phyloP scores from a whole-genome alignment of 345 rosid genomes.

The Aquilaria malaccensis region DNA sequence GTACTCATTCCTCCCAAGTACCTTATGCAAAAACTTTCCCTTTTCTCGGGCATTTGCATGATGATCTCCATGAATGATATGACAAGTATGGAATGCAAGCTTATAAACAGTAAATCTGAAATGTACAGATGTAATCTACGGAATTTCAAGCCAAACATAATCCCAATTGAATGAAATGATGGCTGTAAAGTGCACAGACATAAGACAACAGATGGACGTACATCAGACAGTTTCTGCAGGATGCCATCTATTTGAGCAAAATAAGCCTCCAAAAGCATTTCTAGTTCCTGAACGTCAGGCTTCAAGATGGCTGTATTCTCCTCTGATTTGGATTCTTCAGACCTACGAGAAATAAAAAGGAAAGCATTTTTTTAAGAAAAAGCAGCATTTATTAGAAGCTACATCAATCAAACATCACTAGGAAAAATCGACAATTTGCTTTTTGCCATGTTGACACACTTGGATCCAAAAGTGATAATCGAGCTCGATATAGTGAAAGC shows the following conservation, averaged over 20 bases:
- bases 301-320: constrained; percentile 11
- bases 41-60: too few species aligned
- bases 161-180: not conserved
- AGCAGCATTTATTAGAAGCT: not conserved
- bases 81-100: too few species aligned
- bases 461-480: too few species aligned
- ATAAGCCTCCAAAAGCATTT: constrained; percentile 55
- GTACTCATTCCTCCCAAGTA: too few species aligned
- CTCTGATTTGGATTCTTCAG: constrained; percentile 21
- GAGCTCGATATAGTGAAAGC: too few species aligned
- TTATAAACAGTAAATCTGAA: too few species aligned
- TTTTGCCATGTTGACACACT: too few species aligned
- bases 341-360: constrained; percentile 10
- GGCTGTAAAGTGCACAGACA: not conserved
- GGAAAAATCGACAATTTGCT: not conserved
- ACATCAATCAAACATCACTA: not conserved
- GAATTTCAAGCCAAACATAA: too few species aligned
- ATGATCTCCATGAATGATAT: too few species aligned
- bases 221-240: constrained; percentile 40
- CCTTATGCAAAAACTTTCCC: too few species aligned
- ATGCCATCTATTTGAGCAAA: constrained; percentile 49
- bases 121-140: too few species aligned
- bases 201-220: constrained; percentile 13
- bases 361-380: not conserved
- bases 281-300: constrained; percentile 40